Evolutionary conservation across 202 grass and related monocot species (phyloP).

Genomic region (Elaeis oleifera): DNA sequence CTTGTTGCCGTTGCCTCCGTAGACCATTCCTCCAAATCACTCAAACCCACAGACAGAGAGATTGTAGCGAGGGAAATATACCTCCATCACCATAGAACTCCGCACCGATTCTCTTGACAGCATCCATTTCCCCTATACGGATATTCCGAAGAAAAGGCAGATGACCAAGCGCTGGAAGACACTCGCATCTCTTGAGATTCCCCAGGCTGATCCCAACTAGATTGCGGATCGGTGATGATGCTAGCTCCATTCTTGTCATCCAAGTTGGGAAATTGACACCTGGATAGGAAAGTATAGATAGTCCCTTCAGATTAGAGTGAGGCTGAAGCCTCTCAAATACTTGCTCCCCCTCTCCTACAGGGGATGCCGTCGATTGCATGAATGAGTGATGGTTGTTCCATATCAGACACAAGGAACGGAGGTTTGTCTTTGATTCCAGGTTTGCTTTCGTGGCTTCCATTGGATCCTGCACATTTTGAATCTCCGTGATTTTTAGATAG

Average conservation of each 20-base stretch:
- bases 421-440: background rate
- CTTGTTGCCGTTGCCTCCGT: background rate
- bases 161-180: background rate
- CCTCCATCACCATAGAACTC: background rate
- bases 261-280: background rate
- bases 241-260: background rate
- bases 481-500: background rate
- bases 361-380: background rate
- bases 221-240: background rate
- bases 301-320: background rate
- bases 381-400: background rate
- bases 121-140: background rate
- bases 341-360: background rate
- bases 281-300: too few relatives aligned
- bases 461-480: background rate
- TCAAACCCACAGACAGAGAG: too few relatives aligned
- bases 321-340: constrained; percentile 19
- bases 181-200: background rate
- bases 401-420: background rate
- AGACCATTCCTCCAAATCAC: background rate
- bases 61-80: background rate
- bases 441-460: constrained; percentile 1
- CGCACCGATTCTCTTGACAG: background rate
- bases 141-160: background rate
- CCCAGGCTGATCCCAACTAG: background rate